Base-by-base conservation (phyloP, 371 early-diverging fungal genomes). In the Mucor racemosus region DNA sequence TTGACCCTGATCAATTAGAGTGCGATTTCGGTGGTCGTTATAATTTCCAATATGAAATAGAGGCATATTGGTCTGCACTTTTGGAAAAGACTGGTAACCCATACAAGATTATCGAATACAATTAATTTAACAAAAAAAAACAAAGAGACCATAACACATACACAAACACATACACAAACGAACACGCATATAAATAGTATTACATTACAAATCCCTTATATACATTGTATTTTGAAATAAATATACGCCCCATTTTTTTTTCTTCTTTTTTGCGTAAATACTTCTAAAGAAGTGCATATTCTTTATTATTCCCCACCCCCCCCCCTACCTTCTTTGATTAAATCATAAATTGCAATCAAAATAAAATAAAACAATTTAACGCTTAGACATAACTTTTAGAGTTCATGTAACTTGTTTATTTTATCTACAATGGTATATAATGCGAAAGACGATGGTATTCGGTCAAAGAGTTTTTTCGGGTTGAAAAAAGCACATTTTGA, bases 21-120 rank as follows among this genome's bases (percentile, higher is more conserved):
- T 67, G 46, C 7, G 86, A 86, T 38, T 92, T 80, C 72, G 90
- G 91, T 15, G 92, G 92, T 14, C 60, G 70, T 7, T 84, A 72
- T 26, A 73, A 85, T 53, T 91, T 81, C 70, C 72, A 68, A 14
- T 91, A 81, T 46, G 75, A 89, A 58, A 80, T 88, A 65, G 84
- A 86, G 17, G 57, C 67, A 6, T 92, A 89, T 48, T 91, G 91
- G 91, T 67, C 69, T 7, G 74, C 74, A 5, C 65, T 87, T n/a
- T 64, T 78, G 13, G 75, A 83, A 41, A 55, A 60, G 36, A 79
- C 80, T 9, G 81, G 77, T 26, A 68, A 76, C 10, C 82, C 82
- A 36, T 76, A 79, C 56, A 82, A 82, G 64, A 31, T 76, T 3
- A 75, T 82, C 41, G 75, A 79, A 9, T 82, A 82, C 50, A 69